Conservation (phyloP, 208 protist species). For the Balamuthia mandrillaris region DNA sequence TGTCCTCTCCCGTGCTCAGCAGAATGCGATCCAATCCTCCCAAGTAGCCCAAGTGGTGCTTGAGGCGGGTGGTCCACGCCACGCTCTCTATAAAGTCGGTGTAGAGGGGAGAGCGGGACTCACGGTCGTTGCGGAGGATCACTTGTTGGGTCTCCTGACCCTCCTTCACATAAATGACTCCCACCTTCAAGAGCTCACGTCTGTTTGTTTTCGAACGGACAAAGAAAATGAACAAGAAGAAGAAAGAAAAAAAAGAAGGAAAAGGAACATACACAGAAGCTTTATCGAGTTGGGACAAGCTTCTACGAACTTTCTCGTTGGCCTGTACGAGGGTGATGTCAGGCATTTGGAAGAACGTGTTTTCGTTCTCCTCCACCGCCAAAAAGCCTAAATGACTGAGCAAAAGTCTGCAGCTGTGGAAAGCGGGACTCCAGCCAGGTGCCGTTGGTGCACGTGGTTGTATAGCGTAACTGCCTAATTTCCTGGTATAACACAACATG, state of each 20-base stretch:
- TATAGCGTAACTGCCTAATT: neutral
- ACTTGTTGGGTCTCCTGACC: conserved; percentile 69
- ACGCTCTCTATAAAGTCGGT: conserved; percentile 64
- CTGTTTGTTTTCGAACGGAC: neutral
- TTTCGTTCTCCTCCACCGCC: neutral
- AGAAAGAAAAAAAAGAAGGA: neutral
- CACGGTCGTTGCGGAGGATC: conserved; percentile 64
- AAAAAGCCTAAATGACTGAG: neutral
- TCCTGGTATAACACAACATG: neutral
- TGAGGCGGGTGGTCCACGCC: conserved; percentile 62
- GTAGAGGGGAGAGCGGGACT: conserved; percentile 43
- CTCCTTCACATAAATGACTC: conserved; percentile 69
- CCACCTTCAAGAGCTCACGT: conserved; percentile 72
- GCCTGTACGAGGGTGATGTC: neutral
- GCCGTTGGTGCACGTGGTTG: neutral
- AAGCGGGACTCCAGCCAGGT: neutral
- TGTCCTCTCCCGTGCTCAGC: conserved; percentile 30
- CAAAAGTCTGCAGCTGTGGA: neutral
- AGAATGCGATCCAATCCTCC: conserved; percentile 66
- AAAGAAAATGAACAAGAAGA: neutral
- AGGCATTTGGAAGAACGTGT: neutral
- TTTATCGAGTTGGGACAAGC: conserved; percentile 12
- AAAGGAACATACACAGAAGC: neutral
- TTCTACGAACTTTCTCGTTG: neutral
- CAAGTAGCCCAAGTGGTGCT: conserved; percentile 62